Base-by-base conservation (phyloP, 805 yeast species). In the Teunomyces tritomae region DNA sequence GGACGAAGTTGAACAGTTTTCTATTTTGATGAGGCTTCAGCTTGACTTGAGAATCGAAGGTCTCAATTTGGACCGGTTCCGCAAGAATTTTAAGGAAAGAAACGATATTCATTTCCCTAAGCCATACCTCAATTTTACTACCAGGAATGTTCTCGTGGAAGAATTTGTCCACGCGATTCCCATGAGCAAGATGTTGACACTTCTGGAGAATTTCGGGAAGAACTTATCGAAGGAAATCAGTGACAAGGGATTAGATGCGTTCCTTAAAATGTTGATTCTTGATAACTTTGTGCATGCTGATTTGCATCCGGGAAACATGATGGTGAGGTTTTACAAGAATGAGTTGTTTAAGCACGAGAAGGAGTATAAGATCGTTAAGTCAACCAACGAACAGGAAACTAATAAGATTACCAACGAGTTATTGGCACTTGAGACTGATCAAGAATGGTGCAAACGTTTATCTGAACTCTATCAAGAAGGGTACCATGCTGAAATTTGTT, bases 241-340 rank as follows among this genome's bases (percentile, higher is more conserved):
- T 59, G 90, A 87, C 58, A 85, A 86, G 52, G 87, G 96, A 7
- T 80, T 94, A 20, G 96, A 94, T 63, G 87, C 97, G 3, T 94
- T 94, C 57, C 72, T 94, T 53, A 87, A 90, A 58, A 94, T 94
- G 99, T 74, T 94, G 52, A 85, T 94, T 44, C 67, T 92, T 46
- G 96, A 94, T 68, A 91, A 94, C 64, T 94, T 94, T 65, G 89
- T 91, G 39, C 99, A 94, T 64, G 92, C 98, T 0, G 99, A 94
- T 68, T 73, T 94, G 49, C 99, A 94, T 57, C 97, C 99, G 0
- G 99, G 99, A 3, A 94, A 94, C 64, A 88, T 94, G 60, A 80
- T 90, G 74, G 79, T 89, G 7, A 70, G 89, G 42, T 83, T 87
- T 57, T 76, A 84, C 55, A 82, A 81, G 55, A 76, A 72, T 47